Evolutionary conservation across 345 rosid genomes (phyloP), one percentile per base, ranked within the genome.

Genomic region (Pistacia vera): DNA sequence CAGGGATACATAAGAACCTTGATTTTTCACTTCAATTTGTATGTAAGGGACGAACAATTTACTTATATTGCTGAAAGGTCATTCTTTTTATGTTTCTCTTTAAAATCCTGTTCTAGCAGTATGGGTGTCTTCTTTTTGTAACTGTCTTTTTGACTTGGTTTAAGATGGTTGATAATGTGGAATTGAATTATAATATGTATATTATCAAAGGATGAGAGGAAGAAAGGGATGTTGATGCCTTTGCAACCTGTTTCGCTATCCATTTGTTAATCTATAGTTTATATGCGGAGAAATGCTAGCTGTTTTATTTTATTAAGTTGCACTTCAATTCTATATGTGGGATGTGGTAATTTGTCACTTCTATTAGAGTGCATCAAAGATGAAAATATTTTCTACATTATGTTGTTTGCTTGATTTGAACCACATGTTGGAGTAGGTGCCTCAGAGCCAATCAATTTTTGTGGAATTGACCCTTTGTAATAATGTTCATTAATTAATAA

Each of bases 31-130:
- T 22, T 22, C 25, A 22, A 22, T 22, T 22, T 22, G 25, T 22
- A 22, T 22, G 25, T 22, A 22, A 0, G 25, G 25, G 25, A 22
- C 25, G 25, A 89, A 28, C 97, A 92, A 77, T 85, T 95, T 85
- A 89, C 90, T 33, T 90, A 92, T 81, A 91, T 91, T 41, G 97
- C 97, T 68, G 90, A 89, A 77, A 92, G 94, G 95, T 92, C 81
- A 63, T 67, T 73, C 25, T 33, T 68, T 72, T 12, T 36, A 20
- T 63, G 9, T 51, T 38, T 51, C 46, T 60, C 8, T 41, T 48
- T 20, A 13, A 22, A 17, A 74, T 25, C 38, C 17, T 35, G 64
- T 70, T 67, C 63, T 73, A 8, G 5, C 61, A 28, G 8, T 64
- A 28, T 33, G 35, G 38, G 44, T 35, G 5, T 11, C 48, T n/a